A percentile compares a stretch with the other conserved stretches of the same genome.
These are phyloP conservation scores for Erigeron philadelphicus DNA, from an alignment of 140 eudicot genomes.

Conservation along the genomic window DNA sequence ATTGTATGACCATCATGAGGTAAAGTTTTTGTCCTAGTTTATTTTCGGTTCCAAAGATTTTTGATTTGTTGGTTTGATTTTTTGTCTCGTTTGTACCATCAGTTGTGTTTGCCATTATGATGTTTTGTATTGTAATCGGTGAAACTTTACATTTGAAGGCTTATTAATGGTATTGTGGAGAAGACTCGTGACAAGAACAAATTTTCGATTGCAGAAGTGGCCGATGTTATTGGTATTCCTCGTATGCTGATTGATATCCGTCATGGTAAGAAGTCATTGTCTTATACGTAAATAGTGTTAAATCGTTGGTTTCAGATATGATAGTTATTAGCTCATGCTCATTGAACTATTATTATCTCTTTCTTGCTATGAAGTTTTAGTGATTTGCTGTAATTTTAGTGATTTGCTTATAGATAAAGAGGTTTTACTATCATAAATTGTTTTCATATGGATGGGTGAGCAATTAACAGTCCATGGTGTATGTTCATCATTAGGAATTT, in stretches of 20 bases:
- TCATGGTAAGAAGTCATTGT: slow-evolving; percentile 47
- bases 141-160: slow-evolving; percentile 37
- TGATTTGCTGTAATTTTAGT: neutral
- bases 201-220: slow-evolving; percentile 81
- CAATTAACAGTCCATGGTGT: neutral
- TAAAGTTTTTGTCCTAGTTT: neutral
- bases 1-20: slow-evolving; percentile 89
- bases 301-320: neutral
- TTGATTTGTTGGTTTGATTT: neutral
- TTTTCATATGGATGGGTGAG: neutral
- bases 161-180: slow-evolving; percentile 85
- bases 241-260: slow-evolving; percentile 95
- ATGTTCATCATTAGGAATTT: neutral
- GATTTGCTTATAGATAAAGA: neutral
- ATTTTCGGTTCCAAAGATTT: neutral
- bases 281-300: no score
- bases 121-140: slow-evolving; percentile 5
- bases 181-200: slow-evolving; percentile 68
- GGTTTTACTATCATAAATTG: neutral
- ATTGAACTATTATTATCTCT: neutral
- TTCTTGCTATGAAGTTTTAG: neutral
- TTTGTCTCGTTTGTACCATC: no score
- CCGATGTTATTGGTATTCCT: slow-evolving; percentile 66
- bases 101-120: neutral
- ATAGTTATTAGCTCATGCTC: neutral